Percentiles rank a stretch among this genome's conserved stretches.
Evolutionary conservation across 805 yeast genomes (phyloP).

Genomic region (Metschnikowia cerradonensis): DNA sequence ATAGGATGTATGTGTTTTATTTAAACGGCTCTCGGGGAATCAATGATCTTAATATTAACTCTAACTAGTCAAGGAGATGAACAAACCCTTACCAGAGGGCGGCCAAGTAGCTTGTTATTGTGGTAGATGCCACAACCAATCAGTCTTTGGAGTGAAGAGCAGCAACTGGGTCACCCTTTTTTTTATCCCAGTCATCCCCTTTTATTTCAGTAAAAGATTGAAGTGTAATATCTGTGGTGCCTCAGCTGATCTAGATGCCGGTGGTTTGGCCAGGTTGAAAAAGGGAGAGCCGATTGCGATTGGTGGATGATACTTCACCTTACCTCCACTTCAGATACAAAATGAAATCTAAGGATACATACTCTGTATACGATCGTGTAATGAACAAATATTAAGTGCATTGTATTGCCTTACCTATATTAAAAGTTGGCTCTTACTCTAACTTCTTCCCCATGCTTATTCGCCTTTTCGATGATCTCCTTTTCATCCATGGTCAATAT

Average conservation of each 20-base stretch:
- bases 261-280: constrained; percentile 11
- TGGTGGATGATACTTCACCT: constrained; percentile 6
- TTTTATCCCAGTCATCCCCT: constrained; percentile 17
- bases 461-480: constrained; percentile 10
- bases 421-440: constrained; percentile 11
- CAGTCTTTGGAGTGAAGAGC: constrained; percentile 50
- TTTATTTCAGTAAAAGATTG: constrained; percentile 13
- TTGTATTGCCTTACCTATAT: not conserved
- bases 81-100: constrained; percentile 14
- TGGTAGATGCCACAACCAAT: constrained; percentile 55
- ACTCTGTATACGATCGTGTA: not conserved
- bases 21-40: not conserved
- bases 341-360: too few species aligned
- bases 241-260: constrained; percentile 16
- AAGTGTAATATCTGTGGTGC: constrained; percentile 19
- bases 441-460: constrained; percentile 12
- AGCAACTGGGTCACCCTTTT: constrained; percentile 42
- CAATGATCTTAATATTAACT: constrained; percentile 6
- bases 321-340: too few species aligned
- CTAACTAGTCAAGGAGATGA: constrained; percentile 13
- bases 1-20: constrained; percentile 17
- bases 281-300: constrained; percentile 18
- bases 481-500: constrained; percentile 11
- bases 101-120: constrained; percentile 34
- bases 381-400: not conserved